These are phyloP conservation scores for Kluyveromyces lactis DNA, from an alignment of 805 yeast species.

Conservation along the genomic window DNA sequence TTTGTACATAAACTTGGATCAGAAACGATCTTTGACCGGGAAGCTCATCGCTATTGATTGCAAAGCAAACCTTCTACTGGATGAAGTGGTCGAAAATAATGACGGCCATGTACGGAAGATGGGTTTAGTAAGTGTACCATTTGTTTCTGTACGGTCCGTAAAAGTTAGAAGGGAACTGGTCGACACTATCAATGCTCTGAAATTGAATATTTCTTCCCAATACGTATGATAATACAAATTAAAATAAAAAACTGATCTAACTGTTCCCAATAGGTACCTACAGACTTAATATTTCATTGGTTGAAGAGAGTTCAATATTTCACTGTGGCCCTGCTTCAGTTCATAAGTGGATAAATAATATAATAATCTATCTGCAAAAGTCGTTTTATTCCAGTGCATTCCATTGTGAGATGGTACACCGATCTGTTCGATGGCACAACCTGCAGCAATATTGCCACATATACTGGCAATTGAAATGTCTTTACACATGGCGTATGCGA, in stretches of 20 bases:
- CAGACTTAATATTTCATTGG: too few relatives aligned
- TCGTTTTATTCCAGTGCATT: conserved; percentile 54
- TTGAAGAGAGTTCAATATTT: not conserved
- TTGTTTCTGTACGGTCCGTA: conserved; percentile 28
- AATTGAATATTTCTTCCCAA: not conserved
- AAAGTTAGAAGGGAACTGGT: conserved; percentile 21
- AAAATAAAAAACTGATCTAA: not conserved
- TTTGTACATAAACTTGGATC: conserved; percentile 29
- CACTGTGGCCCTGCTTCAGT: not conserved
- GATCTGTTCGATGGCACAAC: conserved; percentile 69
- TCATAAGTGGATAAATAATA: conserved; percentile 25
- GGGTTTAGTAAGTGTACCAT: conserved; percentile 50
- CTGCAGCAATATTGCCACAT: conserved; percentile 72
- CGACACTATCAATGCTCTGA: conserved; percentile 4
- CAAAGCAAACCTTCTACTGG: conserved; percentile 34
- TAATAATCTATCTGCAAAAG: conserved; percentile 37
- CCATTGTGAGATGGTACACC: conserved; percentile 52
- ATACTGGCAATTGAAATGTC: conserved; percentile 48
- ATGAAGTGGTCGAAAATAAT: conserved; percentile 31
- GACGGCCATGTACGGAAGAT: conserved; percentile 31
- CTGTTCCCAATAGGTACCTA: too few relatives aligned
- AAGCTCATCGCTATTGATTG: conserved; percentile 37
- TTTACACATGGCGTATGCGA: conserved; percentile 45
- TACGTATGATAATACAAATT: too few relatives aligned
- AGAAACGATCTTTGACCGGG: conserved; percentile 28